Evolutionary conservation across 2,329 filamentous ascomycete genomes (phyloP), one percentile per base, ranked within the genome.

Genomic region (Curvularia eragrostidis): DNA sequence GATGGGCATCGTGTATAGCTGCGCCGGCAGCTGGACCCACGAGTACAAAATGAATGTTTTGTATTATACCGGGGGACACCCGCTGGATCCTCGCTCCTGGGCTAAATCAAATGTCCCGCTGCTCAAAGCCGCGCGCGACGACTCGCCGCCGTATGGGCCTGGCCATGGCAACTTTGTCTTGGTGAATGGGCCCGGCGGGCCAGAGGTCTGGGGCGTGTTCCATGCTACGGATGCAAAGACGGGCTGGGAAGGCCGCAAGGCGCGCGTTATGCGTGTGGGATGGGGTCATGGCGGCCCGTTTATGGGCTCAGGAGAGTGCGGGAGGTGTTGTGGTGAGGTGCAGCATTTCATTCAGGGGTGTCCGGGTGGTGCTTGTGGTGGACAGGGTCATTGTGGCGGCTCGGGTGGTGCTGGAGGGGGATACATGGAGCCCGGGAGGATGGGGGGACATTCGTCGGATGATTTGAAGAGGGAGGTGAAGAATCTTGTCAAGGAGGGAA

Each of bases 41-140:
- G 75, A 81, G 54, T 82, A 82, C 67, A 82, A 82, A 61, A 80
- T 82, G 77, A 77, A 77, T n/a, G 74, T 78, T 0, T 65, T 82
- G 21, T 70, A 76, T 39, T 80, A 75, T 54, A 64, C 70, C 0
- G 79, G 78, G 13, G 77, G 78, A 1, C 73, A 79, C 54, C 80
- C 80, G 2, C 65, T 82, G 0, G 56, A 76, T 28, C 68, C 69
- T 0, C 41, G 34, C 0, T 72, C 68, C 0, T 82, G 80, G 80
- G 61, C 62, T 13, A 82, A 82, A 62, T 71, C 70, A 1, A 64
- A 65, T 8, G 55, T 58, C 9, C 79, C 80, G 5, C 64, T 82
- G 28, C 70, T 82, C 1, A 68, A 77, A 54, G 74, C 75, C 2
- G 63, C 60, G 7, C 61, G 64, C 21, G 69, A 75, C 34, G 71